Base-by-base conservation (phyloP, 2,329 filamentous ascomycete species). In the Pseudocercospora crystallina region DNA sequence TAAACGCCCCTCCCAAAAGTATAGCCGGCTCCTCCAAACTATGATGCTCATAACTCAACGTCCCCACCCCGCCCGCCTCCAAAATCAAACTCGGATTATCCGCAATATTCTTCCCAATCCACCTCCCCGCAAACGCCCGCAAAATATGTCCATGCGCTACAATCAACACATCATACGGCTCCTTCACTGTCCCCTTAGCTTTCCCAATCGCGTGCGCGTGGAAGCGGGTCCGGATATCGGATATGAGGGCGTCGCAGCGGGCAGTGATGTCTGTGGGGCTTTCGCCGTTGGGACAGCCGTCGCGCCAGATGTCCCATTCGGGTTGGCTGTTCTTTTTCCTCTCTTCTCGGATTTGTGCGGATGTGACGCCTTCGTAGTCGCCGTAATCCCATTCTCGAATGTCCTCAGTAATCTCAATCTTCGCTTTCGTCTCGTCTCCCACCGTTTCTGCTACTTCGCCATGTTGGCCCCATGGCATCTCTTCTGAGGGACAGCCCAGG, bases 91-190 rank as follows among this genome's bases (percentile, higher is more conserved):
- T 81, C 34, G 89, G 87, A 7, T 87, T 90, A 43, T 90, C 85
- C 47, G 82, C 80, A 51, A 96, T 75, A 10, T 81, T 77, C 73
- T 87, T 87, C 0, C 83, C 82, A 0, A 85, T 80, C 91, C 91
- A 96, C 30, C 90, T 80, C 76, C 92, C 89, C 5, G 91, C 90
- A 68, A 96, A 90, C 0, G 89, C 89, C 12, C 91, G 79, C 46
- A 96, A 74, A 49, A 96, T 92, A 72, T 96, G 91, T 0, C 91
- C 91, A 67, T 96, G 91, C 15, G 89, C 91, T 5, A 96, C 89
- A 42, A 96, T 77, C 17, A 92, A 70, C 13, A 92, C 82, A 69
- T 92, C 88, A 12, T 81, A 74, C 20, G 74, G 81, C 47, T 65
- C 56, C 3, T 45, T 45, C 4, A 65, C 63, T 20, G 56, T 53